Evolutionary conservation across 1,139 yeast genomes (phyloP).

Genomic region (Suhomyces bribrorum): DNA sequence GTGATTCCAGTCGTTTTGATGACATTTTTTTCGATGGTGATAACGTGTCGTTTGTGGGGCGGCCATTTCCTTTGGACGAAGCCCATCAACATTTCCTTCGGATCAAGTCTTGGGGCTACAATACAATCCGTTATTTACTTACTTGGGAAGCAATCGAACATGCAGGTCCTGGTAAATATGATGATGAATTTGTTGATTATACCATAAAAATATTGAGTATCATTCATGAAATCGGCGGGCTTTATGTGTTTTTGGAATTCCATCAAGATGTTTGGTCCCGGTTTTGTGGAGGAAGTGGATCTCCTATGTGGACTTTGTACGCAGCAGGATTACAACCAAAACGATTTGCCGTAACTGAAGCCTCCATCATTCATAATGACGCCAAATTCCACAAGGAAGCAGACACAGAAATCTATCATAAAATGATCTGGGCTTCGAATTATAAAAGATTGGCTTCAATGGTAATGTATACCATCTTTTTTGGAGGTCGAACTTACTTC

Average conservation of each 20-base stretch:
- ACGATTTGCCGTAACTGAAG: constrained; percentile 65
- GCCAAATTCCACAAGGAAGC: constrained; percentile 28
- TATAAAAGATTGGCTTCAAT: constrained; percentile 74
- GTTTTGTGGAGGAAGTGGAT: constrained; percentile 91
- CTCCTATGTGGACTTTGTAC: constrained; percentile 92
- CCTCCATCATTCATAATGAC: constrained; percentile 72
- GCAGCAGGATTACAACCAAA: constrained; percentile 90
- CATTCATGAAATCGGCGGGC: constrained; percentile 64
- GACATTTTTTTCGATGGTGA: constrained; percentile 68
- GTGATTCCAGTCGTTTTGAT: constrained; percentile 42
- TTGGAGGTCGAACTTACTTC: constrained; percentile 70
- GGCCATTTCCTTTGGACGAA: constrained; percentile 76
- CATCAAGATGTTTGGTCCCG: constrained; percentile 97
- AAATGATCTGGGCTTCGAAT: constrained; percentile 94
- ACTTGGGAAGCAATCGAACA: constrained; percentile 97
- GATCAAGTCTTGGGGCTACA: constrained; percentile 80
- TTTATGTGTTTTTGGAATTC: constrained; percentile 81
- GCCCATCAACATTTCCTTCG: constrained; percentile 68
- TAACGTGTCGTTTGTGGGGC: constrained; percentile 72
- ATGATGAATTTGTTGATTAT: constrained; percentile 72
- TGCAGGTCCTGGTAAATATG: constrained; percentile 81
- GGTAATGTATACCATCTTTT: constrained; percentile 85
- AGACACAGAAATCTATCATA: constrained; percentile 57
- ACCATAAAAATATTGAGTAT: constrained; percentile 62
- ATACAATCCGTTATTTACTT: constrained; percentile 70